A percentile compares a stretch with the other conserved stretches of the same genome.
Evolutionary conservation across 2,329 filamentous ascomycete species (phyloP).

Genomic region (Aspergillus sclerotialis): DNA sequence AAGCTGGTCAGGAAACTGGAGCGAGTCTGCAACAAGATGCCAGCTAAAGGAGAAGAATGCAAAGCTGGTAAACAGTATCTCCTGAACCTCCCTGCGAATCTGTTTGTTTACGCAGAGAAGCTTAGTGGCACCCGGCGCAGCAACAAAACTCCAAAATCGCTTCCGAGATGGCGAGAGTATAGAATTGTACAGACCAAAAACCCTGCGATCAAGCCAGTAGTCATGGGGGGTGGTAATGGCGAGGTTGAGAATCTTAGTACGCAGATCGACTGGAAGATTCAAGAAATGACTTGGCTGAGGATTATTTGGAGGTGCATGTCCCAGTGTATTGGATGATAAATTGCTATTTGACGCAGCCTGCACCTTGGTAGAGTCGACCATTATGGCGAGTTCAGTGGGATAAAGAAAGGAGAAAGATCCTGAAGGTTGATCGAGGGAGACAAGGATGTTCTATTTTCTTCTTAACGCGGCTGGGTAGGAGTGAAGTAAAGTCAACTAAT

Average conservation of each 20-base stretch:
- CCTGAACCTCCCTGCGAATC: constrained; percentile 1
- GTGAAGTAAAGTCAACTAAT: no score
- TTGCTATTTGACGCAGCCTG: background rate
- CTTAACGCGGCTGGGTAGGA: no score
- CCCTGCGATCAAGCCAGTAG: constrained; percentile 4
- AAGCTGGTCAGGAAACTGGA: constrained; percentile 1
- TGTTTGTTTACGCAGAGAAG: constrained; percentile 1
- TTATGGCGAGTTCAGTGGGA: no score
- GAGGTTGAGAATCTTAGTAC: constrained; percentile 1
- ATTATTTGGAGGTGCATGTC: background rate
- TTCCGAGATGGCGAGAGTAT: no score
- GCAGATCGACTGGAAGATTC: constrained; percentile 3
- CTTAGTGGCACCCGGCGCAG: background rate
- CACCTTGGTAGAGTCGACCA: no score
- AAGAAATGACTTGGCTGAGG: constrained; percentile 1
- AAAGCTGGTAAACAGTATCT: constrained; percentile 2
- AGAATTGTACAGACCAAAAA: constrained; percentile 1
- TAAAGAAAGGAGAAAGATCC: no score
- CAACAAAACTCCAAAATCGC: no score
- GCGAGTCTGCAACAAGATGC: constrained; percentile 1
- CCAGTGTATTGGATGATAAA: background rate
- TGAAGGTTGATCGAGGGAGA: no score
- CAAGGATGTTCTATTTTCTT: no score
- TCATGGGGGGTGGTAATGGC: constrained; percentile 1
- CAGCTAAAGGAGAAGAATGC: constrained; percentile 2